phyloP scores from a whole-genome alignment of 805 yeast genomes.

The Starmerella khaoyaiensis region DNA sequence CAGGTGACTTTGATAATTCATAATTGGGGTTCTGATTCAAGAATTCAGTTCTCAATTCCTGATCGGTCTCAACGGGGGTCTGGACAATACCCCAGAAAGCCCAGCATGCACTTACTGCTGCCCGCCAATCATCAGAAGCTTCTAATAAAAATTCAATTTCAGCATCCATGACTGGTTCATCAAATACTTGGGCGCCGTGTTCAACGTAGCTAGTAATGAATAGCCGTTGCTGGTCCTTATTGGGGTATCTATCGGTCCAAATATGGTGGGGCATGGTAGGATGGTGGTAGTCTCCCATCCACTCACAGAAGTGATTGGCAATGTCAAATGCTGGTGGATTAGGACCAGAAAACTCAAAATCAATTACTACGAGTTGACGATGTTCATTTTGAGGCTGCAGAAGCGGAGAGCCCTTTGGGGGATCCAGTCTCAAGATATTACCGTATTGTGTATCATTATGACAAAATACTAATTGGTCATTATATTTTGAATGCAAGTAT shows the following conservation, averaged over 20 bases:
- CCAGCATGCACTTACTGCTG: constrained; percentile 72
- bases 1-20: constrained; percentile 23
- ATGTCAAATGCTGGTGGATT: constrained; percentile 82
- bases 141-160: constrained; percentile 44
- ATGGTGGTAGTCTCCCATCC: constrained; percentile 90
- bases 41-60: constrained; percentile 32
- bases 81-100: constrained; percentile 85
- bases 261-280: constrained; percentile 43
- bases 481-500: constrained; percentile 47
- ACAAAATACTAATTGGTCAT: constrained; percentile 54
- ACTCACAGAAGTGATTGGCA: constrained; percentile 86
- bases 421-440: constrained; percentile 54
- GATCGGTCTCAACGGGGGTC: constrained; percentile 38
- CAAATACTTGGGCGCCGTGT: constrained; percentile 27
- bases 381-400: constrained; percentile 40
- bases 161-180: constrained; percentile 31
- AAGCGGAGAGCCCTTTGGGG: constrained; percentile 40
- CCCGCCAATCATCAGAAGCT: constrained; percentile 65
- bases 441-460: constrained; percentile 98
- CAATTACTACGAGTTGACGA: constrained; percentile 77
- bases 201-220: constrained; percentile 69
- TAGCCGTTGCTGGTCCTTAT: constrained; percentile 51
- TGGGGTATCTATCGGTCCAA: constrained; percentile 51
- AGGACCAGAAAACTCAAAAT: constrained; percentile 90
- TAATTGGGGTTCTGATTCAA: constrained; percentile 32